Conservation (phyloP, 2,329 filamentous ascomycete species). For the Talaromyces verruculosus region DNA sequence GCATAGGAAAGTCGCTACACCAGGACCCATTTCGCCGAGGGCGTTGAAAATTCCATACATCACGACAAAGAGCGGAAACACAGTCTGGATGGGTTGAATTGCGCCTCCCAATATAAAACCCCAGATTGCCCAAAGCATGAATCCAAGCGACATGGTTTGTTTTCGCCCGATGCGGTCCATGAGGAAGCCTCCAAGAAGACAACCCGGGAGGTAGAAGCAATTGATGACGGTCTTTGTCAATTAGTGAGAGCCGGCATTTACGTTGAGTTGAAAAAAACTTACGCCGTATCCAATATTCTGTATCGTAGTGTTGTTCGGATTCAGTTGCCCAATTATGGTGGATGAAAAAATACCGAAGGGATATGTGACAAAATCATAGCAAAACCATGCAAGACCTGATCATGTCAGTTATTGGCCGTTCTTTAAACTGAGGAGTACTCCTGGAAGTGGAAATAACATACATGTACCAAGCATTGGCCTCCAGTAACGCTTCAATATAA, state of each 20-base stretch:
- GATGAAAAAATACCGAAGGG: conserved; percentile 58
- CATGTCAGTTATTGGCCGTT: neutral
- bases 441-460: conserved; percentile 23
- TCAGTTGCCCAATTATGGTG: conserved; percentile 52
- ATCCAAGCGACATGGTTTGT: conserved; percentile 55
- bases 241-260: neutral
- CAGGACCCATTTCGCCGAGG: conserved; percentile 53
- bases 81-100: conserved; percentile 45
- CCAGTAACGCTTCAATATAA: conserved; percentile 54
- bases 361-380: conserved; percentile 57
- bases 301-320: conserved; percentile 43
- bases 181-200: conserved; percentile 49
- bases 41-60: conserved; percentile 54
- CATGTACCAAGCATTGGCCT: conserved; percentile 50
- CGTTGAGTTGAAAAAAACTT: neutral
- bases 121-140: conserved; percentile 46
- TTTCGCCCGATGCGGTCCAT: conserved; percentile 52
- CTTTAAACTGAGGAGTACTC: neutral
- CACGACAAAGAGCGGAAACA: conserved; percentile 54
- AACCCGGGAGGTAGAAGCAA: conserved; percentile 53
- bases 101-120: conserved; percentile 54
- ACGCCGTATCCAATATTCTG: conserved; percentile 47
- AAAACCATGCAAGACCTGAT: conserved; percentile 47
- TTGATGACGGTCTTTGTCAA: conserved; percentile 46
- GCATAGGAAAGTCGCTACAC: conserved; percentile 40